phyloP scores from a whole-genome alignment of 257 asterid genomes.

The Penstemon barbatus region DNA sequence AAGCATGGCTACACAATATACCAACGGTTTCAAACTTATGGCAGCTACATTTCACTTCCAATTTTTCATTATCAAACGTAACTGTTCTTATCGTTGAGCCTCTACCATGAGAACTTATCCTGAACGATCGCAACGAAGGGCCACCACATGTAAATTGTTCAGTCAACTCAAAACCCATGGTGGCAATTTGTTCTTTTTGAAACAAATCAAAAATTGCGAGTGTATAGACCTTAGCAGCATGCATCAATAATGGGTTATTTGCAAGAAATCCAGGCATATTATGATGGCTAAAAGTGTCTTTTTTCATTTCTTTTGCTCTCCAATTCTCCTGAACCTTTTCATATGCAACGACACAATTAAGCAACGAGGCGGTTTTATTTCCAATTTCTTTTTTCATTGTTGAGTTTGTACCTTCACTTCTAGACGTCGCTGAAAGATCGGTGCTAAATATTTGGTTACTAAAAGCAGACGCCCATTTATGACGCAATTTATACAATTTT shows the following conservation, averaged over 20 bases:
- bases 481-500: neutral
- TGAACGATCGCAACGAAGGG: neutral
- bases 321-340: neutral
- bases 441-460: neutral
- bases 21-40: neutral
- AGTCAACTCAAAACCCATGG: neutral
- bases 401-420: neutral
- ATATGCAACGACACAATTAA: neutral
- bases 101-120: neutral
- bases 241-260: neutral
- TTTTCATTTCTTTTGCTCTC: neutral
- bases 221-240: neutral
- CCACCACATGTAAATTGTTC: neutral
- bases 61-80: neutral
- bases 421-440: neutral
- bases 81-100: neutral
- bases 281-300: neutral
- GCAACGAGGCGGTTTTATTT: neutral
- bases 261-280: neutral
- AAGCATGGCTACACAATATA: constrained; percentile 11
- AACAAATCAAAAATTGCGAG: neutral
- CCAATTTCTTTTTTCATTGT: neutral
- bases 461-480: neutral
- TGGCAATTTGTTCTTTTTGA: neutral
- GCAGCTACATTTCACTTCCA: neutral